Percentiles rank a stretch among this genome's conserved stretches.
Conservation (phyloP, 129 eudicot species). For the Pulicaria dysenterica region DNA sequence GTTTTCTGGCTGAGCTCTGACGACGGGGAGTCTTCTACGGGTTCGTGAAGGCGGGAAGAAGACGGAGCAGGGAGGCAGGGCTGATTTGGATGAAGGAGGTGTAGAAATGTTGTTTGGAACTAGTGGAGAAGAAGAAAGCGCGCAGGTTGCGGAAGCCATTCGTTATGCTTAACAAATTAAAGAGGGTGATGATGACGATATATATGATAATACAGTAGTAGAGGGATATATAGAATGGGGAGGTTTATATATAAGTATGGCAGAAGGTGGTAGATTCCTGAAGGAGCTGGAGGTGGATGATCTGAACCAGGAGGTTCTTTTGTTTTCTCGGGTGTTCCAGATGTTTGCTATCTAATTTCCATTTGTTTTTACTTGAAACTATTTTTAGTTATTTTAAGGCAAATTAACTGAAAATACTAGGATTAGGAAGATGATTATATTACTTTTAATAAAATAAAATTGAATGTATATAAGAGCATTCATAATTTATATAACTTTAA, state of each 20-base stretch:
- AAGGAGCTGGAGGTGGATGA: constrained; percentile 14
- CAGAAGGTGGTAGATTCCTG: constrained; percentile 28
- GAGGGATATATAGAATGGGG: background rate
- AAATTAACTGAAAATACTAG: no score
- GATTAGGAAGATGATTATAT: no score
- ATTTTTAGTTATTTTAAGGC: background rate
- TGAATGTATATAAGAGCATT: no score
- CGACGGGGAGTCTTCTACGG: background rate
- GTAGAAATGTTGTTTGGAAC: constrained; percentile 18
- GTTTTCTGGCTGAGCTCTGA: constrained; percentile 54
- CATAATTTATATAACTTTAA: no score
- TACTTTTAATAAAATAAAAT: no score
- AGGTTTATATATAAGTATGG: constrained; percentile 24
- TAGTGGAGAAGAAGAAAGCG: constrained; percentile 27
- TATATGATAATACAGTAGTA: no score
- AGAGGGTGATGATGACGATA: background rate
- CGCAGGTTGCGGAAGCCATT: constrained; percentile 34
- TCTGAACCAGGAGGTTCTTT: background rate
- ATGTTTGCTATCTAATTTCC: background rate
- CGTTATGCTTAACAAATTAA: background rate
- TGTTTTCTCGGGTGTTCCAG: constrained; percentile 36
- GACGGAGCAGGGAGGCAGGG: constrained; percentile 38
- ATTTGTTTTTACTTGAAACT: background rate
- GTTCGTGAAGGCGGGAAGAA: constrained; percentile 36
- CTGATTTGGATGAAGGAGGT: constrained; percentile 17